Conservation (phyloP, 306 rosid species). For the Prunus dulcis region DNA sequence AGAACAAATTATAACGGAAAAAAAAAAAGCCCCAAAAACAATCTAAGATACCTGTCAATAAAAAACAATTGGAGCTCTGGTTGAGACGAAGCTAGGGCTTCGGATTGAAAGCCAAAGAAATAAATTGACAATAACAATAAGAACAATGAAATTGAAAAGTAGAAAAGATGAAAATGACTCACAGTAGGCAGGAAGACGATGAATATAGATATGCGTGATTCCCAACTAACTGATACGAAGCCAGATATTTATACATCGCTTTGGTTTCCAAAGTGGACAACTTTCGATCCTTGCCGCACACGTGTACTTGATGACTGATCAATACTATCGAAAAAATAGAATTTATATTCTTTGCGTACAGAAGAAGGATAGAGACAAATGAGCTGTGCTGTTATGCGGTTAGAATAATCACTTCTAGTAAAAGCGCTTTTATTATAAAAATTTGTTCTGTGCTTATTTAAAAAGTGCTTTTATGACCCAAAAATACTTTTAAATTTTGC, state of each 20-base stretch:
- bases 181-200: conserved; percentile 7
- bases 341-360: not conserved
- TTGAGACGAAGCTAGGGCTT: not conserved
- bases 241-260: not conserved
- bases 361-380: not conserved
- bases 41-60: not conserved
- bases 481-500: no score
- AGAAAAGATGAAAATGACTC: not conserved
- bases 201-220: not conserved
- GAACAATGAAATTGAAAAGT: not conserved
- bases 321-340: not conserved
- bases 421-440: no score
- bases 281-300: not conserved
- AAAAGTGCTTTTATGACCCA: no score
- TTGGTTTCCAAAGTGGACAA: not conserved
- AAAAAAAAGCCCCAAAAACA: not conserved
- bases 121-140: not conserved
- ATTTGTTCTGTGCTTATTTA: no score
- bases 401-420: no score
- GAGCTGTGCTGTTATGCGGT: not conserved
- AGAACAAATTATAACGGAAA: not conserved
- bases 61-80: not conserved
- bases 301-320: not conserved
- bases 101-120: not conserved
- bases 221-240: not conserved